phyloP scores from a whole-genome alignment of 257 asterid species.

The Pogostemon cablin region DNA sequence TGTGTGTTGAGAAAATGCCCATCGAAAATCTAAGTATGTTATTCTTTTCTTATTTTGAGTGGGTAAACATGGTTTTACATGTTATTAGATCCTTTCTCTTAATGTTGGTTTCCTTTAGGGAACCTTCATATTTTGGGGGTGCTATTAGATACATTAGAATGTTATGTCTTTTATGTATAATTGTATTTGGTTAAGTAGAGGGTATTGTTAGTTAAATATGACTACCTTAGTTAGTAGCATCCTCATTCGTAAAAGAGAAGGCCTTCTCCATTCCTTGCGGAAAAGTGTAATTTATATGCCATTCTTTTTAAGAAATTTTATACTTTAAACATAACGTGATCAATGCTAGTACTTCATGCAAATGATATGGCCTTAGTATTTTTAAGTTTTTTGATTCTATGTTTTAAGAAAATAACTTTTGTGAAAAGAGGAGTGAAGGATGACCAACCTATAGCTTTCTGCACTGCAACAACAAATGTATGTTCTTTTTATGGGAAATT shows the following conservation, averaged over 20 bases:
- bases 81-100: conserved; percentile 11
- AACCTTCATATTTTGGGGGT: conserved; percentile 18
- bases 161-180: neutral
- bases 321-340: conserved; percentile 8
- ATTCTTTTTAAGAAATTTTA: neutral
- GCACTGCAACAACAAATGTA: conserved; percentile 93
- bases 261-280: neutral
- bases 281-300: conserved; percentile 2
- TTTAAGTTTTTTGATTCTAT: conserved; percentile 18
- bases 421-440: conserved; percentile 70
- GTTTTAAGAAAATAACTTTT: conserved; percentile 36
- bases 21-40: conserved; percentile 64
- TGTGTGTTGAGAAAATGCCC: conserved; percentile 50
- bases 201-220: neutral
- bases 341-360: neutral
- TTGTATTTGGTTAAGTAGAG: conserved; percentile 24
- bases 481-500: neutral
- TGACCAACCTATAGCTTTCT: conserved; percentile 78
- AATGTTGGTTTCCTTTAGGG: conserved; percentile 28
- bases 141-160: neutral
- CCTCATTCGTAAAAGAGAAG: neutral
- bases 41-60: conserved; percentile 13
- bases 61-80: neutral
- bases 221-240: neutral
- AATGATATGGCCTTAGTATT: conserved; percentile 9